Base-by-base conservation (phyloP, 1,139 yeast species). In the Zygoascus sp. region DNA sequence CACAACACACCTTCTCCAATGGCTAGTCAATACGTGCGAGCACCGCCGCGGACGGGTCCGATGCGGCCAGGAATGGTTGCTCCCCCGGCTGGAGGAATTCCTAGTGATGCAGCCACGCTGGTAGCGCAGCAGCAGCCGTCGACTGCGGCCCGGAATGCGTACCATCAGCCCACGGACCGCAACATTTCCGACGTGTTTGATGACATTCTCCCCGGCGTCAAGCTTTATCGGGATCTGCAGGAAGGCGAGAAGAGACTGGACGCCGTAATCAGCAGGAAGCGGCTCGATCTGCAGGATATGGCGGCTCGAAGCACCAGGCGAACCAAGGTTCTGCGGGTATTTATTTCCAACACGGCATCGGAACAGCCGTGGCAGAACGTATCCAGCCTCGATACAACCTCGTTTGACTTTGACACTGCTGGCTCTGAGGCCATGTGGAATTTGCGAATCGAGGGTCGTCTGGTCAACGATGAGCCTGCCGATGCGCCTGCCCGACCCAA, bases 351-450 rank as follows among this genome's bases (percentile, higher is more conserved):
- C 63, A 83, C 88, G 2, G 74, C 84, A 38, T 85, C 81, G 53
- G 86, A 87, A 63, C 97, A 92, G 67, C 88, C 94, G 40, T 92
- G 98, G 98, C 97, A 90, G 48, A 56, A 54, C 20, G 65, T 59
- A 32, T 46, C 58, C 2, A 57, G 55, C 5, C 46, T 58, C n/a
- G 66, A 65, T 36, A 72, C 72, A 45, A 73, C 69, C 45, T 64
- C 63, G 19, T 63, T 64, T 55, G 64, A 59, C 50, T 58, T 62
- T 57, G 61, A 58, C 50, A 54, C 61, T 50, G 58, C 63, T 50
- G 53, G 58, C 41, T 49, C 63, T 49, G 13, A 78, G 43, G 78
- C 94, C 6, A 62, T 79, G 5, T 92, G 97, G 97, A 85, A 94
- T 1, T 72, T 92, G 56, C 75, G 95, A 48, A 78, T 92, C 19